A percentile compares a stretch with the other conserved stretches of the same genome.
Conservation (phyloP, 164 flowering plant species). For the Akebia trifoliata region DNA sequence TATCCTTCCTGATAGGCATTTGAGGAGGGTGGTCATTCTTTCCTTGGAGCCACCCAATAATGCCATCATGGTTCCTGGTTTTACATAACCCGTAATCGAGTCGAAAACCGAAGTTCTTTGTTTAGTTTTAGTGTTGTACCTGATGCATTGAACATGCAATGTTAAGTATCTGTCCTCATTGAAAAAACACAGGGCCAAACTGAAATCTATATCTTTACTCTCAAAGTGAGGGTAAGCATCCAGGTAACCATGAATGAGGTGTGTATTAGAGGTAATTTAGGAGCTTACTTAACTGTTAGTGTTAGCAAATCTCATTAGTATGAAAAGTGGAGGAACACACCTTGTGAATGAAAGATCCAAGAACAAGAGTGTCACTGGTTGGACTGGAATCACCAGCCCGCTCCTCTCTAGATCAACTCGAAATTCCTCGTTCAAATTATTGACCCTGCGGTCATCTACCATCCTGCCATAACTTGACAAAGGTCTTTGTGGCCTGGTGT, state of each 20-base stretch:
- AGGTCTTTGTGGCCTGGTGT: conserved; percentile 4
- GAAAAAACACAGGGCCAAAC: not conserved
- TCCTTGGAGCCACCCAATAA: conserved; percentile 23
- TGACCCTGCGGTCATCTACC: conserved; percentile 1
- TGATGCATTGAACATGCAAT: conserved; percentile 13
- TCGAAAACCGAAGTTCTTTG: conserved; percentile 13
- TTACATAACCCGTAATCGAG: conserved; percentile 24
- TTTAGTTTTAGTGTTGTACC: conserved; percentile 7
- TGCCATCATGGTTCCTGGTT: conserved; percentile 23
- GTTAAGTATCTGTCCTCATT: not conserved
- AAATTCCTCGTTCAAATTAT: conserved; percentile 10
- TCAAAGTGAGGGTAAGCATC: not conserved
- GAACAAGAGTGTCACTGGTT: conserved; percentile 22
- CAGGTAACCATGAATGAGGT: not conserved
- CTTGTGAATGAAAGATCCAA: conserved; percentile 18
- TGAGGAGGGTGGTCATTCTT: conserved; percentile 21
- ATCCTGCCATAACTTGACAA: conserved; percentile 1
- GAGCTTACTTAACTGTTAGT: too few species aligned
- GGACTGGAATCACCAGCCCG: conserved; percentile 18
- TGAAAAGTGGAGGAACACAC: conserved; percentile 8
- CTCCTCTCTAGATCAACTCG: conserved; percentile 17
- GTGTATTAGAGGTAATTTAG: too few species aligned
- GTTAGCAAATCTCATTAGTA: not conserved
- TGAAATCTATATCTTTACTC: not conserved
- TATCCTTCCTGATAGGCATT: conserved; percentile 22